Percentiles rank a stretch among this genome's conserved stretches.
These are phyloP conservation scores for Penicillium arizonense DNA, from an alignment of 495 filamentous ascomycete genomes.

Conservation along the genomic window DNA sequence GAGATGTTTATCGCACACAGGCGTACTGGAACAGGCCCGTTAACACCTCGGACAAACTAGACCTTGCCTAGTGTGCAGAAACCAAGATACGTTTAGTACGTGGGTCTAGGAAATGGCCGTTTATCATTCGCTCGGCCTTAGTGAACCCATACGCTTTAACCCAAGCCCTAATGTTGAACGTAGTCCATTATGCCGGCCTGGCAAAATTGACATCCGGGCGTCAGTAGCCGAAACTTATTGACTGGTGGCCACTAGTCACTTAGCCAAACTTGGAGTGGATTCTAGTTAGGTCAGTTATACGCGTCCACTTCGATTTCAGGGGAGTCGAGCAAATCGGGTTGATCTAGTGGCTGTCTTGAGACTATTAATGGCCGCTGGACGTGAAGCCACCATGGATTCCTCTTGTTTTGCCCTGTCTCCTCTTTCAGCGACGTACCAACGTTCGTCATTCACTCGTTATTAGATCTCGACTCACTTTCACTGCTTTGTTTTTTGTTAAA, in stretches of 20 bases:
- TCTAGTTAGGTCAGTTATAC: conserved; percentile 17
- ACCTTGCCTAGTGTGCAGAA: conserved; percentile 15
- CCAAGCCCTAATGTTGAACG: conserved; percentile 19
- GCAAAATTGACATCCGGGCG: conserved; percentile 17
- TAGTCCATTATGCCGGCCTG: conserved; percentile 14
- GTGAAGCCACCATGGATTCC: conserved; percentile 11
- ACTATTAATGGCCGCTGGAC: conserved; percentile 21
- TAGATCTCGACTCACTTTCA: conserved; percentile 1
- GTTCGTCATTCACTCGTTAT: conserved; percentile 15
- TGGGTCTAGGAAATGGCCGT: conserved; percentile 1
- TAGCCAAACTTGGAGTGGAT: conserved; percentile 7
- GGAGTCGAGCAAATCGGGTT: conserved; percentile 17
- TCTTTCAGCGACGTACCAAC: conserved; percentile 4
- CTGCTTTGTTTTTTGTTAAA: conserved; percentile 8
- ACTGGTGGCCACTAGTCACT: neutral
- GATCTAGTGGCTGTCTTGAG: neutral
- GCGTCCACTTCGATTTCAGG: conserved; percentile 22
- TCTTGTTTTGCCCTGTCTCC: neutral
- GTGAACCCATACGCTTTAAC: conserved; percentile 9
- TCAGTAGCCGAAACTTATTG: conserved; percentile 2
- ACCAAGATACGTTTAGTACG: conserved; percentile 11
- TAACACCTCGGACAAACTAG: conserved; percentile 10
- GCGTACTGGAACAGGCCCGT: neutral
- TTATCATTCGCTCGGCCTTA: conserved; percentile 6
- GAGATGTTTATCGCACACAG: too few species aligned